Evolutionary conservation across 352 stramenopile species (phyloP), one percentile per base, ranked within the genome.

Genomic region (Globisporangium okanoganense): DNA sequence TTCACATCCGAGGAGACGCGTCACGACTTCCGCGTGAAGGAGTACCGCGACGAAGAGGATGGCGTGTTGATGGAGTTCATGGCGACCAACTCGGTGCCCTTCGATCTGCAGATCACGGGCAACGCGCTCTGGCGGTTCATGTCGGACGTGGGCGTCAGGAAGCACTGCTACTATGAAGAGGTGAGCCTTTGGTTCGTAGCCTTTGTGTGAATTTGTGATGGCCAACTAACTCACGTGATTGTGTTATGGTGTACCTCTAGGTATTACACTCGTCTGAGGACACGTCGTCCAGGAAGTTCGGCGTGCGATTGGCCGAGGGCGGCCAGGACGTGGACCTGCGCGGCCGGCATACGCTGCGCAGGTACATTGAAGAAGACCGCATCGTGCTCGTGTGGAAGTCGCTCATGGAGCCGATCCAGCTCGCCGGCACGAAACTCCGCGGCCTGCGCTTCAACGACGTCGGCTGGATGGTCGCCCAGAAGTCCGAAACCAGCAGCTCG

Each of bases 351-450:
- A 81, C 71, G 10, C 54, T 79, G 36, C 77, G 77, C 1, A 75
- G 67, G 24, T 84, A 70, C 41, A 56, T 72, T 6, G 59, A 69
- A 16, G 59, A 56, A 0, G 53, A 75, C 43, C 58, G 65, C 12
- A 44, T 75, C 24, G 56, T 82, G 27, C 59, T 84, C 6, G 76
- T 81, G 53, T 84, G 72, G 76, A 79, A 68, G 53, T 79, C 73
- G 64, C 51, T 80, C 1, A 51, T 73, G 18, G 69, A 80, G 59
- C 76, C 76, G 2, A 41, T 76, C 24, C 58, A 79, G 43, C 50
- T 86, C 16, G 70, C 72, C 13, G 64, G 60, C 22, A 53, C 66
- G 3, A 72, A 69, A 1, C 65, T 81, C 27, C 35, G 45, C n/a
- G 70, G 73, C 0, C 25, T 81, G 33, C 63, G 59, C 22, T 78